Evolutionary conservation across 2,329 filamentous ascomycete species (phyloP).

Genomic region (Aschersonia sp.): DNA sequence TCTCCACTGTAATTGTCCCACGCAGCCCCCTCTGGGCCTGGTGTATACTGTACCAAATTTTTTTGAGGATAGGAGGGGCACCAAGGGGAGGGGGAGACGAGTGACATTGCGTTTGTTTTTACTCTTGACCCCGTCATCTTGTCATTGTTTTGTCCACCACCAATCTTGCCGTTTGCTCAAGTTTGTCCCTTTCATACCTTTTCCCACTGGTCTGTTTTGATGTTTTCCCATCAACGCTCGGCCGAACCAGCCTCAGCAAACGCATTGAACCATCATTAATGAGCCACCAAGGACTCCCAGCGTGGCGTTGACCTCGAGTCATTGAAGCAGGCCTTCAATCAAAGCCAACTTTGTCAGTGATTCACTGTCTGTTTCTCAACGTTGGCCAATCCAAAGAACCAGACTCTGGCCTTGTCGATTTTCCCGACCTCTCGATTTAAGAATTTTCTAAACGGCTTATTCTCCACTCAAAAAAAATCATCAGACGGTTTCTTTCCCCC

Average conservation of each 20-base stretch:
- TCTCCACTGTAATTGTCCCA: too few species aligned
- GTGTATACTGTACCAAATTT: too few species aligned
- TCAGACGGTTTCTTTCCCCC: too few species aligned
- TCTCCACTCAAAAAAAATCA: too few species aligned
- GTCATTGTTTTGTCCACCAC: not conserved
- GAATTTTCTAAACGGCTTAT: too few species aligned
- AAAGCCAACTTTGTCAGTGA: not conserved
- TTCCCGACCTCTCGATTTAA: not conserved
- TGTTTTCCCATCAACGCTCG: not conserved
- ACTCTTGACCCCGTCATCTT: not conserved
- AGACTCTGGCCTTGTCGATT: not conserved
- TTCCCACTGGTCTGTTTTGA: not conserved
- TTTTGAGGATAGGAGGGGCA: too few species aligned
- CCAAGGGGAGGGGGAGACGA: too few species aligned
- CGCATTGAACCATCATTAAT: not conserved
- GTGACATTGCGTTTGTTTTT: too few species aligned
- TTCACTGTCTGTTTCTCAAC: not conserved
- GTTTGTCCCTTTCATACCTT: not conserved
- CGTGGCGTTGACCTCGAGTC: not conserved
- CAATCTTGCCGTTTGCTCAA: not conserved
- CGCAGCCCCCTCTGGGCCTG: too few species aligned
- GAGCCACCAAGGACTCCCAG: not conserved
- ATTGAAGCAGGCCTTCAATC: constrained; percentile 5
- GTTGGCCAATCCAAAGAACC: too few species aligned
- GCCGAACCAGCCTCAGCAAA: not conserved